phyloP scores from a whole-genome alignment of 768 basidiomycete species.

The Infundibulicybe gibba region DNA sequence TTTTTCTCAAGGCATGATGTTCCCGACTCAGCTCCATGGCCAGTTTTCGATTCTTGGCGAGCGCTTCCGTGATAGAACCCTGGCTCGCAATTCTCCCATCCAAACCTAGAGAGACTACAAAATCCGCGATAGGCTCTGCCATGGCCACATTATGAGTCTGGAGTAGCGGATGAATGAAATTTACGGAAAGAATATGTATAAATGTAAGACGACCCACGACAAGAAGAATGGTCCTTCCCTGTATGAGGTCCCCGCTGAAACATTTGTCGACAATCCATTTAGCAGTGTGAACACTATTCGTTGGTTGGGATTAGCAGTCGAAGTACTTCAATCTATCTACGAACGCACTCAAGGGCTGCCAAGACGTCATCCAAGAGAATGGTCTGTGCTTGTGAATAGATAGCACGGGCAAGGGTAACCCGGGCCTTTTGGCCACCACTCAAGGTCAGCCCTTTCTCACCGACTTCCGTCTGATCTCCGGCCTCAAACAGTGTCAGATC shows the following conservation, averaged over 20 bases:
- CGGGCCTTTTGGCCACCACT: constrained; percentile 54
- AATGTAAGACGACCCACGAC: constrained; percentile 42
- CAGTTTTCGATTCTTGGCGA: constrained; percentile 36
- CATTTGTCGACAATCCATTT: constrained; percentile 80
- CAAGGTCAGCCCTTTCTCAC: constrained; percentile 64
- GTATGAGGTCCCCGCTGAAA: constrained; percentile 72
- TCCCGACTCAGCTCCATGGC: constrained; percentile 24
- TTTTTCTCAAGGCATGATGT: constrained; percentile 20
- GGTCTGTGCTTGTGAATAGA: constrained; percentile 50
- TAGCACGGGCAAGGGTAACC: constrained; percentile 40
- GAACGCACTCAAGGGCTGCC: constrained; percentile 51
- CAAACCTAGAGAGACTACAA: constrained; percentile 49
- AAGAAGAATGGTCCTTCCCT: constrained; percentile 79
- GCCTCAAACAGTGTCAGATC: constrained; percentile 70
- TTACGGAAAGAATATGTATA: not conserved
- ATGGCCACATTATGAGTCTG: constrained; percentile 53
- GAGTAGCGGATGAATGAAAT: not conserved
- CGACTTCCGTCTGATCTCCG: constrained; percentile 67
- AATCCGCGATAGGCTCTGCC: constrained; percentile 47
- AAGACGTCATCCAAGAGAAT: constrained; percentile 73
- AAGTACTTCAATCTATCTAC: not conserved
- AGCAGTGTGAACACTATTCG: constrained; percentile 60
- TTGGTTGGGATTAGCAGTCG: constrained; percentile 1
- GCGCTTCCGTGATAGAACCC: constrained; percentile 44
- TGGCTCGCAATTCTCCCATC: constrained; percentile 51